Percentiles rank a stretch among this genome's conserved stretches.
Evolutionary conservation across 352 stramenopile species (phyloP).

Genomic region (Phytophthora foliorum): DNA sequence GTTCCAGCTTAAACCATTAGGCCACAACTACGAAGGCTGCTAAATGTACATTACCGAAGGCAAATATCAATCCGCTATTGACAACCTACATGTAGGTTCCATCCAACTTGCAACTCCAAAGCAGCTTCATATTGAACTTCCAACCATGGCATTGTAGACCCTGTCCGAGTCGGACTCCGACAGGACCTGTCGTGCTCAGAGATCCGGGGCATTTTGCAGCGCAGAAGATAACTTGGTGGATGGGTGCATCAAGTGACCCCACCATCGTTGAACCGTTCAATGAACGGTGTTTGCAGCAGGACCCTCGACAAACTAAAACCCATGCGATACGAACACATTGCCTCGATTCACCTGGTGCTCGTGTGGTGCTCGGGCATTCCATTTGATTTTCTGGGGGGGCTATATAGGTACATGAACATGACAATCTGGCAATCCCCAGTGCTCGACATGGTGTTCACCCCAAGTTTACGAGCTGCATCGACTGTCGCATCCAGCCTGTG

Average conservation of each 20-base stretch:
- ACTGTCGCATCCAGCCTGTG: conserved; percentile 21
- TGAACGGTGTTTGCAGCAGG: conserved; percentile 15
- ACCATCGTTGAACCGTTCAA: conserved; percentile 18
- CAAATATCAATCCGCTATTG: conserved; percentile 19
- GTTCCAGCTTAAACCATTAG: conserved; percentile 25
- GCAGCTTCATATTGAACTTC: neutral
- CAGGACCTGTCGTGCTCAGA: conserved; percentile 27
- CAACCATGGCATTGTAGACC: neutral
- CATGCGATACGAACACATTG: neutral
- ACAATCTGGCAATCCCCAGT: conserved; percentile 3
- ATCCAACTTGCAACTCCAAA: neutral
- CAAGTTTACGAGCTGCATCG: conserved; percentile 10
- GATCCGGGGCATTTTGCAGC: conserved; percentile 16
- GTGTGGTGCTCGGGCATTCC: neutral
- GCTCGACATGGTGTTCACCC: conserved; percentile 3
- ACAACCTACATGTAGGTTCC: conserved; percentile 7
- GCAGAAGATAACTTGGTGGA: conserved; percentile 16
- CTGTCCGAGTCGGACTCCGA: too few relatives aligned
- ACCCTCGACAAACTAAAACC: neutral
- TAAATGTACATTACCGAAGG: conserved; percentile 25
- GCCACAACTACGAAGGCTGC: neutral
- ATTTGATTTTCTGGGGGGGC: neutral
- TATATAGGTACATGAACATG: neutral
- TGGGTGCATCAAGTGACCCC: conserved; percentile 2
- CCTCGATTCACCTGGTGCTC: neutral